Conservation (phyloP, 1,284 basidiomycete genomes). For the Sphagnurus paluster region DNA sequence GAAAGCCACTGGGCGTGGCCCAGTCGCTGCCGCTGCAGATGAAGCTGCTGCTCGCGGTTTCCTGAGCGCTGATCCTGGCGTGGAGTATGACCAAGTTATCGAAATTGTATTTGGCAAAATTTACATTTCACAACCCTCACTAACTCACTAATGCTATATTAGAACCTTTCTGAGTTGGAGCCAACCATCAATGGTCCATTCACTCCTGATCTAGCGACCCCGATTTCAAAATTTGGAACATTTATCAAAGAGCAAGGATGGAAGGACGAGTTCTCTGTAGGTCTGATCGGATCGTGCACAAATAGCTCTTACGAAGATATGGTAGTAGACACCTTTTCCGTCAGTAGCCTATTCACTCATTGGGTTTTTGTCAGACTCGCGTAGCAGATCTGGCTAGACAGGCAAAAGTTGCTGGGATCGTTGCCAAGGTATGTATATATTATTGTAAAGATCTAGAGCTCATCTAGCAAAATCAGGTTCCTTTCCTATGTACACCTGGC, state of each 20-base stretch:
- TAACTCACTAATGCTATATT: not conserved
- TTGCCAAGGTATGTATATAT: constrained; percentile 55
- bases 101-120: constrained; percentile 70
- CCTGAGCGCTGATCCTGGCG: constrained; percentile 82
- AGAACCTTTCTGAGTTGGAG: constrained; percentile 92
- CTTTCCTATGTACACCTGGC: constrained; percentile 96
- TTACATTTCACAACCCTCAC: constrained; percentile 2
- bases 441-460: constrained; percentile 3
- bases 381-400: constrained; percentile 92
- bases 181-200: constrained; percentile 98
- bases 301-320: constrained; percentile 97
- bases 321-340: constrained; percentile 41
- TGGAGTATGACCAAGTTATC: constrained; percentile 96
- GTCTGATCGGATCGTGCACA: constrained; percentile 96
- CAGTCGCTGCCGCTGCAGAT: constrained; percentile 88
- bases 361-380: constrained; percentile 53
- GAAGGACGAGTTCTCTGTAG: constrained; percentile 91
- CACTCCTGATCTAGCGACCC: constrained; percentile 96
- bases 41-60: constrained; percentile 79
- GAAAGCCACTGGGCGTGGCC: constrained; percentile 85
- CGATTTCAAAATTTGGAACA: constrained; percentile 86
- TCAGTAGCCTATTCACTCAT: not conserved
- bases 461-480: constrained; percentile 51
- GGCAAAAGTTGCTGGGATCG: constrained; percentile 83
- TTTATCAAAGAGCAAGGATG: constrained; percentile 86